These are phyloP conservation scores for Blechomonas ayalai DNA, from an alignment of 208 protist genomes.

Conservation along the genomic window DNA sequence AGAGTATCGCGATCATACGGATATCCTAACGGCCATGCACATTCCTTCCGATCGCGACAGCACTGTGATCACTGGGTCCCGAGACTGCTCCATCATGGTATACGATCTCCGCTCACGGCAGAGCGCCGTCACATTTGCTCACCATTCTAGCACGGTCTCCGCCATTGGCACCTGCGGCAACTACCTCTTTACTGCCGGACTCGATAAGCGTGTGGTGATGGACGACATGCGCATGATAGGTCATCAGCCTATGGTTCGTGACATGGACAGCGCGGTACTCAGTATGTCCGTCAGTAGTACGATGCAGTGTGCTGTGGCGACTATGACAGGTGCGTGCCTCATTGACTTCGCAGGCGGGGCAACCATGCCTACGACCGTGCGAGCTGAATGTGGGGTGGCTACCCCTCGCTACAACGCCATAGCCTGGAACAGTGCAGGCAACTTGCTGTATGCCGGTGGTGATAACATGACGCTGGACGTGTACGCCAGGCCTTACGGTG, in stretches of 20 bases:
- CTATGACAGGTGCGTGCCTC: slow-evolving; percentile 70
- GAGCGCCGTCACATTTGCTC: slow-evolving; percentile 27
- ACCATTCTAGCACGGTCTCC: slow-evolving; percentile 72
- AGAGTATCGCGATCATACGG: slow-evolving; percentile 73
- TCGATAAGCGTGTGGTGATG: slow-evolving; percentile 69
- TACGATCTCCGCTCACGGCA: slow-evolving; percentile 59
- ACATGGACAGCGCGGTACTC: slow-evolving; percentile 78
- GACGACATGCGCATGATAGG: slow-evolving; percentile 77
- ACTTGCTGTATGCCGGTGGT: slow-evolving; percentile 65
- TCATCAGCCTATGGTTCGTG: slow-evolving; percentile 26
- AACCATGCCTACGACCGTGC: slow-evolving; percentile 30
- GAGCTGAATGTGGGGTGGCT: slow-evolving; percentile 41
- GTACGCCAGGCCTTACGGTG: slow-evolving; percentile 35
- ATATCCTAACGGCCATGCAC: slow-evolving; percentile 79
- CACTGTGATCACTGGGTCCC: slow-evolving; percentile 71
- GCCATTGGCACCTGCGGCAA: slow-evolving; percentile 69
- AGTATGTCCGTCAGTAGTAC: slow-evolving; percentile 53
- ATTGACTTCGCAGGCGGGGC: slow-evolving; percentile 59
- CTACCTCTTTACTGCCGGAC: slow-evolving; percentile 73
- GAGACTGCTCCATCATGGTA: slow-evolving; percentile 72
- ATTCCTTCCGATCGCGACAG: slow-evolving; percentile 55
- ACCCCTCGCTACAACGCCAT: slow-evolving; percentile 70
- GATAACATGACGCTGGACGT: slow-evolving; percentile 69
- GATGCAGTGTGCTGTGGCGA: slow-evolving; percentile 77
- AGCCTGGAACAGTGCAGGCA: slow-evolving; percentile 63